A percentile compares a stretch with the other conserved stretches of the same genome.
phyloP scores from a whole-genome alignment of 176 grass and related monocot genomes.

The Phyllostachys edulis region DNA sequence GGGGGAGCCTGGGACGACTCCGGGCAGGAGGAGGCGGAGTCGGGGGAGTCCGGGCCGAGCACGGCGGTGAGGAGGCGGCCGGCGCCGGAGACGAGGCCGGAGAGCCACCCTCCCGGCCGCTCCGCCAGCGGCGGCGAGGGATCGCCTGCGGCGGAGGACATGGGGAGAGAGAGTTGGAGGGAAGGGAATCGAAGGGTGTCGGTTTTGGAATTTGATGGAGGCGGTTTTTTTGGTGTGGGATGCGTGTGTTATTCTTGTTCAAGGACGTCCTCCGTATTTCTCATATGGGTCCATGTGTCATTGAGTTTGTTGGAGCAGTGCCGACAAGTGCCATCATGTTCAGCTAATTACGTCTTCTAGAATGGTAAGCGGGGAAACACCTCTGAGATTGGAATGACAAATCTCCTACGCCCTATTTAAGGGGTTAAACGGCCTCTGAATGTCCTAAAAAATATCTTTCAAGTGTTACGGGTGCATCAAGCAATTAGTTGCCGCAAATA shows the following conservation, averaged over 20 bases:
- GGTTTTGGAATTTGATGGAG: neutral
- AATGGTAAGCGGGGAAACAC: neutral
- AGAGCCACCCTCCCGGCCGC: conserved; percentile 42
- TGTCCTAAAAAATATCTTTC: no score
- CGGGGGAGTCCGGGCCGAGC: conserved; percentile 43
- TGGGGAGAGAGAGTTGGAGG: neutral
- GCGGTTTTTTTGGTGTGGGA: no score
- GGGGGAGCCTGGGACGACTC: conserved; percentile 29
- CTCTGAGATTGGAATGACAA: neutral
- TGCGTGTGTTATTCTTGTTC: no score
- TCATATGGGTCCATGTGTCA: no score
- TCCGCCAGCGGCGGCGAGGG: neutral
- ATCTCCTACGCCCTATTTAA: neutral
- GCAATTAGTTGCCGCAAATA: no score
- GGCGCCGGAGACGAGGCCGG: conserved; percentile 45
- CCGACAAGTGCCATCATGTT: no score
- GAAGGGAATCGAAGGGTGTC: neutral
- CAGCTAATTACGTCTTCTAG: rapidly evolving
- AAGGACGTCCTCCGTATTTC: no score
- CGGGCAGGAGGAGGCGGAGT: conserved; percentile 15
- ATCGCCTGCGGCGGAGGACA: conserved; percentile 2
- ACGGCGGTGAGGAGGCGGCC: conserved; percentile 49
- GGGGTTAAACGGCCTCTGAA: no score
- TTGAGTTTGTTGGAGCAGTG: no score
- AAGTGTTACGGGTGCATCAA: no score